Evolutionary conservation across 2,329 filamentous ascomycete species (phyloP), one percentile per base, ranked within the genome.

Genomic region (Metarhizium brunneum): DNA sequence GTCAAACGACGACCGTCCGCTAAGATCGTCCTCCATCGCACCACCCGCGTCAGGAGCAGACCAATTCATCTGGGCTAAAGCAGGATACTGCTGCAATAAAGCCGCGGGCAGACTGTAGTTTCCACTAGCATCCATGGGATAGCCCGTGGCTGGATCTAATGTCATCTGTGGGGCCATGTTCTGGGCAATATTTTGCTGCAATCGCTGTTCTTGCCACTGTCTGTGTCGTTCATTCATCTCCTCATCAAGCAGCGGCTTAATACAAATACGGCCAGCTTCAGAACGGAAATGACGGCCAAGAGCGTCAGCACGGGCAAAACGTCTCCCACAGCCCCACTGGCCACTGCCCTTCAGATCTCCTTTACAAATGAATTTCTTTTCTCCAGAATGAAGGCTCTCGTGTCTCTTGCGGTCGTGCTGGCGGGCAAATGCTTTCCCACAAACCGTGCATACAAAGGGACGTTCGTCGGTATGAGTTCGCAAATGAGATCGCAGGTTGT

Each of bases 351-450:
- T 92, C 52, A 99, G 83, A 57, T 92, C 88, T 54, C 94, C 94
- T 62, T 90, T 91, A 73, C 94, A 99, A 7, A 97, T 89, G 68
- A 97, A 99, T 68, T 96, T 97, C 82, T 97, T 99, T 74, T 99
- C 94, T 47, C 94, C 94, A 0, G 90, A 95, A 67, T 99, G 94
- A 47, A 99, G 76, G 43, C 92, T 92, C 73, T 99, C 94, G 71
- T 99, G 94, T 43, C 94, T 87, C 73, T 99, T 99, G 49, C 94
- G 87, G 69, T 99, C 94, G 68, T 99, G 94, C 68, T 99, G 94
- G 30, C 94, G 87, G 6, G 94, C 94, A 73, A 99, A 99, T 0
- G 94, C 94, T 71, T 99, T 99, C 53, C 90, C 90, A 63, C 94
- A 99, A 8, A 97, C 90, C 0, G 90, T 96, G 68, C 94, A 99